These are phyloP conservation scores for Stygiomarasmius scandens DNA, from an alignment of 1,284 basidiomycete species.

Conservation along the genomic window DNA sequence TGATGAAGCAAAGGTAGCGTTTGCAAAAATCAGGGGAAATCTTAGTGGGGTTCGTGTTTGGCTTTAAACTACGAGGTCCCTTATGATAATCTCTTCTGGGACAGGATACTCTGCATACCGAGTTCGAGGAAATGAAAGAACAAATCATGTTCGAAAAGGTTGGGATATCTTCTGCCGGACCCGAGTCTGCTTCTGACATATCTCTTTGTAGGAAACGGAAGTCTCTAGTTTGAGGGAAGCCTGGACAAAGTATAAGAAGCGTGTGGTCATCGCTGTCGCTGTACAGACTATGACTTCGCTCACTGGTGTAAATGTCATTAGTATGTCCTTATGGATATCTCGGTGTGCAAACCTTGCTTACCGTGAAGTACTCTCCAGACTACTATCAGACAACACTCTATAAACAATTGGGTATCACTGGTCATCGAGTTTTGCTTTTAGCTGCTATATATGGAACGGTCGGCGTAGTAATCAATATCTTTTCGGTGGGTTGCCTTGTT, in stretches of 20 bases:
- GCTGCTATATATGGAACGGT: background rate
- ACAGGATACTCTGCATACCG: slow-evolving; percentile 7
- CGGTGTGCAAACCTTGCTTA: no score
- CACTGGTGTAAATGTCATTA: slow-evolving; percentile 19
- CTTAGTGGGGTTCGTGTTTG: background rate
- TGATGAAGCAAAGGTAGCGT: slow-evolving; percentile 13
- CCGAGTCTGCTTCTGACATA: no score
- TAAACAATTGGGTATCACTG: background rate
- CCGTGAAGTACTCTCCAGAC: no score
- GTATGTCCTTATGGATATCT: background rate
- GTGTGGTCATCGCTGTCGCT: slow-evolving; percentile 18
- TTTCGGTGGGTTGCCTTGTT: background rate
- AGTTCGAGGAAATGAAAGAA: slow-evolving; percentile 21
- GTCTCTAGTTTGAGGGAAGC: slow-evolving; percentile 15
- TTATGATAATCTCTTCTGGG: background rate
- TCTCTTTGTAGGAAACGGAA: slow-evolving; percentile 16
- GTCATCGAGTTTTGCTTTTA: background rate
- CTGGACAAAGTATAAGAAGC: slow-evolving; percentile 18
- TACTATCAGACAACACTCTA: slow-evolving; percentile 12
- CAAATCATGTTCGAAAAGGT: slow-evolving; percentile 18
- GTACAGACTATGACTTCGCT: slow-evolving; percentile 20
- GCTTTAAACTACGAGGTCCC: no score
- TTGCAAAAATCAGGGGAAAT: background rate
- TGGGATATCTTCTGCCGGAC: no score
- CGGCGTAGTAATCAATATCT: background rate